Base-by-base conservation (phyloP, 192 early-diverging fungal species). In the Spinellus fusiger region DNA sequence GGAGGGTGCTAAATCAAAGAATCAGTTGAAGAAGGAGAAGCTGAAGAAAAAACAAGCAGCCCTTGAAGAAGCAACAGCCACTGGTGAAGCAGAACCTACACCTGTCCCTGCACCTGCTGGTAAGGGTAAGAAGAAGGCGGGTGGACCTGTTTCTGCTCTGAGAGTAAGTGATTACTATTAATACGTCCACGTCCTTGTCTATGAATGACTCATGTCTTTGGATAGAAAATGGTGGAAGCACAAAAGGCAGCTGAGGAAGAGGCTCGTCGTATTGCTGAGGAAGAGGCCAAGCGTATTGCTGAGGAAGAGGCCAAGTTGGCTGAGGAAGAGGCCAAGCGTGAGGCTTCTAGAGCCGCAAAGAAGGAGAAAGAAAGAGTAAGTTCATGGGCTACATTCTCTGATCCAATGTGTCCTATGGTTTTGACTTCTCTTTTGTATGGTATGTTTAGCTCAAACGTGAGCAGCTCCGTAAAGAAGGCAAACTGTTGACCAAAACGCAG, bases 401-500 rank as follows among this genome's bases (percentile, higher is more conserved):
- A n/a, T n/a, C n/a, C n/a, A n/a, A n/a, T n/a, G n/a, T n/a, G n/a
- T n/a, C n/a, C n/a, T n/a, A 6, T 31, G 28, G n/a, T 6, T 55
- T 26, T 20, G 27, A 22, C 16, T 4, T 54, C 18, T 40, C n/a
- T 18, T 34, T 8, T 38, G 22, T 6, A 57, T 10, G 33, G 6
- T 54, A 47, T 5, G 3, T 26, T 33, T 62, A 90, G 90, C 75
- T 74, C n/a, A 91, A 88, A 71, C 84, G 83, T 26, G 93, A 93
- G 61, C 89, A 96, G 73, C 83, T 94, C 26, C 87, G 86, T 40
- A 93, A 90, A 66, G 85, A 91, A 48, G 95, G 97, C 46, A 94
- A 96, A 71, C 85, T 95, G 53, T 76, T 95, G 66, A 93, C 94
- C 31, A 92, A 92, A 72, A 84, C 89, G n/a, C 93, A 98, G 70